Conservation (phyloP, 495 filamentous ascomycete species). For the Glarea lozoyensis region DNA sequence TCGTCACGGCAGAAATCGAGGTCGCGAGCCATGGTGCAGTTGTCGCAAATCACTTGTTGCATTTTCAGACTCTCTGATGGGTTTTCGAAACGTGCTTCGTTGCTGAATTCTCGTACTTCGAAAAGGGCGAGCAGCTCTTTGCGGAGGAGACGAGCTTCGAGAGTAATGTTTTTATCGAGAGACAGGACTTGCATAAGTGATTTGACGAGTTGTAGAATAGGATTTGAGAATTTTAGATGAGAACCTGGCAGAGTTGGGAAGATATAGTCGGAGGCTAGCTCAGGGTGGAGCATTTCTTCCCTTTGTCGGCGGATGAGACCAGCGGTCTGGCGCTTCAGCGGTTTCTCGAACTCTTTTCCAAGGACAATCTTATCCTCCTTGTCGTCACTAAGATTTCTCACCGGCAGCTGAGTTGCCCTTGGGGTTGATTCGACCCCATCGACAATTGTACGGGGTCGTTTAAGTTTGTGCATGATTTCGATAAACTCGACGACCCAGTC, state of each 20-base stretch:
- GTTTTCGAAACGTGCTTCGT: constrained; percentile 78
- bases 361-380: constrained; percentile 54
- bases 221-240: constrained; percentile 56
- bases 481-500: constrained; percentile 94
- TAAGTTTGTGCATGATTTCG: constrained; percentile 82
- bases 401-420: constrained; percentile 70
- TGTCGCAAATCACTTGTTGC: constrained; percentile 69
- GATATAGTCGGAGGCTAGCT: constrained; percentile 75
- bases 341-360: constrained; percentile 71
- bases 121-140: constrained; percentile 85
- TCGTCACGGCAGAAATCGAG: constrained; percentile 93
- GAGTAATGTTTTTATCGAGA: constrained; percentile 76
- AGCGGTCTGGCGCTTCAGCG: constrained; percentile 79
- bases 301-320: constrained; percentile 71
- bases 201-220: constrained; percentile 84
- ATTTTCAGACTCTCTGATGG: constrained; percentile 69
- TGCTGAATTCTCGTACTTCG: constrained; percentile 88
- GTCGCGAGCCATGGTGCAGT: constrained; percentile 80
- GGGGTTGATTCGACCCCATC: constrained; percentile 47
- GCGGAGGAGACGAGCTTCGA: constrained; percentile 77
- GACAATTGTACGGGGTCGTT: constrained; percentile 47
- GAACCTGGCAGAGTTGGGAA: constrained; percentile 84
- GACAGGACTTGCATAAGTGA: constrained; percentile 82
- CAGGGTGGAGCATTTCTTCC: constrained; percentile 82
- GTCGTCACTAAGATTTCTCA: constrained; percentile 50